Evolutionary conservation across 352 stramenopile species (phyloP).

Genomic region (Bremia lactucae): DNA sequence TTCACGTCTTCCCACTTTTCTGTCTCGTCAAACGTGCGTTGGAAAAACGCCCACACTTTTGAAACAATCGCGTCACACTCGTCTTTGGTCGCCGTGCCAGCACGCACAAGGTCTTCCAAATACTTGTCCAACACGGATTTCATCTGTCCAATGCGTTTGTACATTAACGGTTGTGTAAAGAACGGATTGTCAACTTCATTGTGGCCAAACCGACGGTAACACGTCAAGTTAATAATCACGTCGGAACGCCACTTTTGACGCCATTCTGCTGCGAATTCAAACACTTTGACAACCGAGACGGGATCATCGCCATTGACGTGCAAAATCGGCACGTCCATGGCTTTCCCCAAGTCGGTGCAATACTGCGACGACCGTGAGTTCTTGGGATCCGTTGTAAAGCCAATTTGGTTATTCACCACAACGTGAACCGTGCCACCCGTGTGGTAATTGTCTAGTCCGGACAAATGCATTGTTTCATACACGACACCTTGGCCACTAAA

Average conservation of each 20-base stretch:
- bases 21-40: conserved; percentile 87
- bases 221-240: conserved; percentile 97
- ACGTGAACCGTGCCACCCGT: conserved; percentile 96
- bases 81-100: conserved; percentile 50
- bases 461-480: conserved; percentile 97
- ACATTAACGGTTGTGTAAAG: conserved; percentile 98
- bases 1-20: conserved; percentile 88
- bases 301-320: conserved; percentile 95
- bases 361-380: conserved; percentile 92
- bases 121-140: conserved; percentile 89
- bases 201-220: conserved; percentile 95
- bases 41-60: conserved; percentile 85
- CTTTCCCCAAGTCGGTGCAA: conserved; percentile 94
- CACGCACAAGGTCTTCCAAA: conserved; percentile 44
- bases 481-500: conserved; percentile 95
- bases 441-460: conserved; percentile 88
- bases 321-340: conserved; percentile 89
- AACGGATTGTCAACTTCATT: conserved; percentile 98
- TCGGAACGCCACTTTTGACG: conserved; percentile 76
- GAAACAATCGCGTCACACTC: conserved; percentile 81
- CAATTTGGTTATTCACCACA: conserved; percentile 96
- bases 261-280: conserved; percentile 85
- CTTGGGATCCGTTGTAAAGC: conserved; percentile 95
- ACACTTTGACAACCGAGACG: conserved; percentile 76
- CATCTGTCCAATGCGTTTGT: conserved; percentile 91